A percentile compares a stretch with the other conserved stretches of the same genome.
Conservation (phyloP, 139 green algal species). For the Klebsormidium nitens region DNA sequence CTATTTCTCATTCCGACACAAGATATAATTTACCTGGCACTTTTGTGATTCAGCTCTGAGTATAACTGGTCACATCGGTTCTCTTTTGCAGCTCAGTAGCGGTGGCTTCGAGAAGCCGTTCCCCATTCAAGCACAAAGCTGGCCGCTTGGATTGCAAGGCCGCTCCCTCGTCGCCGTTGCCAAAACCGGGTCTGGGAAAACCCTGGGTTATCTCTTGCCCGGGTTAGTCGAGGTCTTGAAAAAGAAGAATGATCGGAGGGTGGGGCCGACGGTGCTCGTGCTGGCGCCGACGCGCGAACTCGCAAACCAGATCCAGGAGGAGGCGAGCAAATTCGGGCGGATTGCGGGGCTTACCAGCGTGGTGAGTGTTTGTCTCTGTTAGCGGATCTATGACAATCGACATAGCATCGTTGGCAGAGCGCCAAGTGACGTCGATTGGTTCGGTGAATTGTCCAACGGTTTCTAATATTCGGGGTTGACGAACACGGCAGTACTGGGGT, state of each 20-base stretch:
- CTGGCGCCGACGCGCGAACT: conserved; percentile 91
- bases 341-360: conserved; percentile 55
- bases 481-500: no score
- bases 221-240: conserved; percentile 67
- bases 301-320: conserved; percentile 84
- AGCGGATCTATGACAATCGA: no score
- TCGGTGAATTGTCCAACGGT: no score
- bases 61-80: no score
- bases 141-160: conserved; percentile 67
- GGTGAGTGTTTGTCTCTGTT: no score
- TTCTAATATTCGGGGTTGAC: no score
- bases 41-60: no score
- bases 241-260: conserved; percentile 53
- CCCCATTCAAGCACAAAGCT: conserved; percentile 78
- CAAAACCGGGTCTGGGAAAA: conserved; percentile 85
- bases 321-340: conserved; percentile 88
- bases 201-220: conserved; percentile 73
- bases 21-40: no score
- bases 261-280: conserved; percentile 43
- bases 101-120: conserved; percentile 66
- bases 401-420: no score
- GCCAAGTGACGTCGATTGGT: no score
- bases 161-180: conserved; percentile 79
- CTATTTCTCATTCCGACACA: no score
- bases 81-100: neutral